A percentile compares a stretch with the other conserved stretches of the same genome.
phyloP scores from a whole-genome alignment of 805 yeast genomes.

The Barnettozyma californica region DNA sequence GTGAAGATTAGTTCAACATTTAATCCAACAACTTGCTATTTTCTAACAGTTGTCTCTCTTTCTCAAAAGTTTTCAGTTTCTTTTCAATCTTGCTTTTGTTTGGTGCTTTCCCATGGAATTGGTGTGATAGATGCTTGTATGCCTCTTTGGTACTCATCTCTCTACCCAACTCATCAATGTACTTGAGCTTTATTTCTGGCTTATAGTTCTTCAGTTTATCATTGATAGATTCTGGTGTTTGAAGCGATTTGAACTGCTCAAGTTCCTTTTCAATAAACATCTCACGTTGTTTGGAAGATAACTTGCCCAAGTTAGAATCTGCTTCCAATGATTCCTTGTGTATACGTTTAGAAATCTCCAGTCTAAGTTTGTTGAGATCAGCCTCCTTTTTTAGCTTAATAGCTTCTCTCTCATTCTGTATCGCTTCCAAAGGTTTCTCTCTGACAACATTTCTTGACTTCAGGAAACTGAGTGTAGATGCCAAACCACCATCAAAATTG shows the following conservation, averaged over 20 bases:
- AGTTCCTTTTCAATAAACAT: constrained; percentile 27
- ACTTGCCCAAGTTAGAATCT: constrained; percentile 17
- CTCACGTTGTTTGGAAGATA: constrained; percentile 39
- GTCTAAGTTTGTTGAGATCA: constrained; percentile 12
- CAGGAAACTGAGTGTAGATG: constrained; percentile 19
- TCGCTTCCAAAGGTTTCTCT: constrained; percentile 8
- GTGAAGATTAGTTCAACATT: no score
- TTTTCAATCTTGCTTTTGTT: constrained; percentile 21
- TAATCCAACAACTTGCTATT: constrained; percentile 1
- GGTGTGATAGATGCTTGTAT: constrained; percentile 53
- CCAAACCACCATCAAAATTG: constrained; percentile 21
- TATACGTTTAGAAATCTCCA: constrained; percentile 15
- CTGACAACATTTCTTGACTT: constrained; percentile 17
- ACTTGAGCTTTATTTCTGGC: constrained; percentile 44
- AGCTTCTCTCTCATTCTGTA: constrained; percentile 8
- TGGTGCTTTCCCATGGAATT: constrained; percentile 47
- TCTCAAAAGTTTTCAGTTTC: constrained; percentile 17
- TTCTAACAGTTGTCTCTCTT: constrained; percentile 10
- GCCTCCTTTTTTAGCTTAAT: constrained; percentile 13
- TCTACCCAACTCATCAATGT: constrained; percentile 49
- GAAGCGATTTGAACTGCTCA: constrained; percentile 6
- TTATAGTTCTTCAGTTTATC: constrained; percentile 31
- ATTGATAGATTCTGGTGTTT: constrained; percentile 10
- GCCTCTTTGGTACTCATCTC: constrained; percentile 49
- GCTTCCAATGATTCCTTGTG: constrained; percentile 11